Evolutionary conservation across 306 rosid genomes (phyloP).

Genomic region (Dryas octopetala): DNA sequence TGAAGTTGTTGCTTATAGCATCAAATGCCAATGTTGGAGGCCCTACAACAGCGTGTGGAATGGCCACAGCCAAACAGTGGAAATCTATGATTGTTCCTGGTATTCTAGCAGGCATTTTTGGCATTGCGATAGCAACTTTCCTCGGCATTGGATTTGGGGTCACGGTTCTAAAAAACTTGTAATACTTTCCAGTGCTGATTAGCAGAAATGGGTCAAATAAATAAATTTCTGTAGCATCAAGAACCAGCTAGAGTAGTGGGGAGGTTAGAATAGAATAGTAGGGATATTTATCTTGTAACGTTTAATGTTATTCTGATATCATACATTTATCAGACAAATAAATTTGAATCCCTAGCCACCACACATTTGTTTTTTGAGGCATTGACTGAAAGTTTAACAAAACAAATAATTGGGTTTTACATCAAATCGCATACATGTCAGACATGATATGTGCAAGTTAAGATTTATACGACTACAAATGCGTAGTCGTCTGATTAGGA

Average conservation of each 20-base stretch:
- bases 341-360: too few species aligned
- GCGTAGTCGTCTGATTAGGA: too few species aligned
- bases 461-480: too few species aligned
- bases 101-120: conserved; percentile 79
- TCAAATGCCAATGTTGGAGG: conserved; percentile 60
- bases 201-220: conserved; percentile 1
- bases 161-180: conserved; percentile 48
- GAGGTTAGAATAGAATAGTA: neutral
- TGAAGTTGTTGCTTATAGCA: conserved; percentile 45
- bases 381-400: too few species aligned
- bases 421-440: too few species aligned
- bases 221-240: neutral
- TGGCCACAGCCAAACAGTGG: conserved; percentile 77
- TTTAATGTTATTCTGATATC: too few species aligned
- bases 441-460: too few species aligned
- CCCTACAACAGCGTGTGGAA: conserved; percentile 58
- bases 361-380: too few species aligned
- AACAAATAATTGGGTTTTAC: too few species aligned
- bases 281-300: too few species aligned
- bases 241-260: neutral
- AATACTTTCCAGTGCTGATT: neutral
- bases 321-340: too few species aligned
- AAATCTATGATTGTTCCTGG: conserved; percentile 64
- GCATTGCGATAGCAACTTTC: conserved; percentile 68
- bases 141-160: conserved; percentile 64